Evolutionary conservation across 2,329 filamentous ascomycete genomes (phyloP).

Genomic region (Coniochaeta ligniaria): DNA sequence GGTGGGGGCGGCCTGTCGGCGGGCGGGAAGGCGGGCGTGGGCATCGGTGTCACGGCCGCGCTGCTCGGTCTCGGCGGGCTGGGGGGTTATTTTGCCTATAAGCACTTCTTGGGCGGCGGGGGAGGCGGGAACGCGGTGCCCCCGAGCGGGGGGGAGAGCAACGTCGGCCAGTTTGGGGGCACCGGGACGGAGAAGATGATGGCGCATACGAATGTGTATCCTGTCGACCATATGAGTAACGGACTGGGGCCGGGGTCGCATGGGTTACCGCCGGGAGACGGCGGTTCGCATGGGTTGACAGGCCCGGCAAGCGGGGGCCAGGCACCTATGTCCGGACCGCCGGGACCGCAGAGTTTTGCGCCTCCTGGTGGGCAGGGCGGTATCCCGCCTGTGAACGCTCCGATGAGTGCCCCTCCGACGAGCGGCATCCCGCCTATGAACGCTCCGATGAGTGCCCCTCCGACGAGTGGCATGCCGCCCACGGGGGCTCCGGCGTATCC

Average conservation of each 20-base stretch:
- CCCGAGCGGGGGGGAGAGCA: not conserved
- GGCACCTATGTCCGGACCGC: not conserved
- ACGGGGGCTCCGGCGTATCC: not conserved
- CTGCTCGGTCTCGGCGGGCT: not conserved
- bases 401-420: not conserved
- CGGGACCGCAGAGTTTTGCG: not conserved
- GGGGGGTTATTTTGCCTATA: not conserved
- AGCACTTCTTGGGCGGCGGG: not conserved
- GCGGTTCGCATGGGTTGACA: not conserved
- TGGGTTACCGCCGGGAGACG: not conserved
- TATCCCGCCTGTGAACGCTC: too few species aligned
- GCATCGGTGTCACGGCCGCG: conserved; percentile 2
- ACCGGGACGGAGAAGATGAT: not conserved
- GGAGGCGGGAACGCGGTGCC: not conserved
- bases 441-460: not conserved
- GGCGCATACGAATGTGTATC: not conserved
- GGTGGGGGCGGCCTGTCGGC: conserved; percentile 8
- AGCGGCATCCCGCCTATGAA: not conserved
- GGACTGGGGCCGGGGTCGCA: not conserved
- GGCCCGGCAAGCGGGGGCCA: not conserved
- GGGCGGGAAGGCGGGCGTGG: conserved; percentile 15
- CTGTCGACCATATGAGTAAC: not conserved
- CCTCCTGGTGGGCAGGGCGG: not conserved
- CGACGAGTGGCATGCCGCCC: not conserved
- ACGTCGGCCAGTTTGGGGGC: not conserved